phyloP scores from a whole-genome alignment of 2,329 filamentous ascomycete genomes.

The Sporothrix variecibatus region DNA sequence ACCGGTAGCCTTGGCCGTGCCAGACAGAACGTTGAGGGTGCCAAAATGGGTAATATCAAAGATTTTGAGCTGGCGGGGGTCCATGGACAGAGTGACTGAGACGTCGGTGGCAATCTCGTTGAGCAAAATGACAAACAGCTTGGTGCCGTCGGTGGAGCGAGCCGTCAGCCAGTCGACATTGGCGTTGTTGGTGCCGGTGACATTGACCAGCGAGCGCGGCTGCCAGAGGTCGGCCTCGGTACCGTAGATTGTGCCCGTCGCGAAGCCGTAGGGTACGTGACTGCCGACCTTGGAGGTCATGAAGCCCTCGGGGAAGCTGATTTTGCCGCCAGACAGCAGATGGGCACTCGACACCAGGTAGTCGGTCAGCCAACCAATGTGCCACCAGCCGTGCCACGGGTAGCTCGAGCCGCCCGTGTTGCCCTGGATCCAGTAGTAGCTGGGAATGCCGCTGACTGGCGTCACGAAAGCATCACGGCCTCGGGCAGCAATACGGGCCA shows the following conservation, averaged over 20 bases:
- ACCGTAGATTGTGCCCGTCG: slow-evolving; percentile 23
- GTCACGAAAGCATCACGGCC: slow-evolving; percentile 28
- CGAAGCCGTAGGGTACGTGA: slow-evolving; percentile 28
- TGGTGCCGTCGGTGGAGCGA: slow-evolving; percentile 19
- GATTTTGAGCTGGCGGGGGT: slow-evolving; percentile 16
- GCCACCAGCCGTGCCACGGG: slow-evolving; percentile 30
- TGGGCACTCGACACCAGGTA: slow-evolving; percentile 26
- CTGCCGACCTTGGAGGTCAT: slow-evolving; percentile 29
- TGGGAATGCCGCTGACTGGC: slow-evolving; percentile 25
- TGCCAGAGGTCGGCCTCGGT: slow-evolving; percentile 20
- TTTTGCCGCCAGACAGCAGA: slow-evolving; percentile 20
- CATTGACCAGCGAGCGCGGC: slow-evolving; percentile 19
- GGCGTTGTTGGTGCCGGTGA: slow-evolving; percentile 3
- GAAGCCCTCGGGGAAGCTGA: slow-evolving; percentile 26
- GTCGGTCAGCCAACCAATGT: slow-evolving; percentile 30
- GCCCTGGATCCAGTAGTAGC: slow-evolving; percentile 28
- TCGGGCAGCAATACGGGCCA: slow-evolving; percentile 26
- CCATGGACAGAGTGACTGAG: neutral
- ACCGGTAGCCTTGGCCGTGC: neutral
- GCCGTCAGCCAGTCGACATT: slow-evolving; percentile 25
- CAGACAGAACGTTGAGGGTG: neutral
- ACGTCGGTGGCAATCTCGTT: slow-evolving; percentile 9
- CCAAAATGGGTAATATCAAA: slow-evolving; percentile 20
- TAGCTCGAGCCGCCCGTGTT: slow-evolving; percentile 28
- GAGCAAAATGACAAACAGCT: slow-evolving; percentile 23